Evolutionary conservation across 495 filamentous ascomycete species (phyloP).

Genomic region (Staphylotrichum tortipilum): DNA sequence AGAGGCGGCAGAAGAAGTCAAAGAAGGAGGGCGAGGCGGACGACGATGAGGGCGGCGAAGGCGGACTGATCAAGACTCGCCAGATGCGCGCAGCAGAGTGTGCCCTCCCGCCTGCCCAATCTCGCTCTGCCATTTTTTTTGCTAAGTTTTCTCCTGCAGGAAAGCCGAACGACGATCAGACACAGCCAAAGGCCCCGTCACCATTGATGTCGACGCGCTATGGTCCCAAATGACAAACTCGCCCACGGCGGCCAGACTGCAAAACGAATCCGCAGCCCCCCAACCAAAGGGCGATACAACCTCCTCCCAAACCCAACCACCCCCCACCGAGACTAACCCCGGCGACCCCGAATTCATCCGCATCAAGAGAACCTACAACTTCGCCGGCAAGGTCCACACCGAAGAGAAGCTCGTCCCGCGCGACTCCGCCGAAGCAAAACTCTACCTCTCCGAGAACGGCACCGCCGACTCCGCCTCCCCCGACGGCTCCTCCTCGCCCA

Average conservation of each 20-base stretch:
- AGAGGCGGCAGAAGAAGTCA: conserved; percentile 48
- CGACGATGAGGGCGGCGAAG: conserved; percentile 57
- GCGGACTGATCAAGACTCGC: conserved; percentile 77
- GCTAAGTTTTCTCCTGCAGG: conserved; percentile 34
- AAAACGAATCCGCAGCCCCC: conserved; percentile 2
- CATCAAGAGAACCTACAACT: conserved; percentile 83
- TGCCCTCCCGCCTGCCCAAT: neutral
- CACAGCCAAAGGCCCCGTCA: conserved; percentile 57
- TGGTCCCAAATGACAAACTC: conserved; percentile 71
- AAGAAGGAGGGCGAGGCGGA: conserved; percentile 39
- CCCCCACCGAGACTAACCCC: neutral
- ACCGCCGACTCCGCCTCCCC: conserved; percentile 12
- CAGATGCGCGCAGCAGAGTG: conserved; percentile 55
- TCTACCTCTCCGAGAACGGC: conserved; percentile 52
- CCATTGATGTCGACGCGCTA: conserved; percentile 79
- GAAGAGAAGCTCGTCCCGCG: conserved; percentile 73
- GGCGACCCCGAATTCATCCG: conserved; percentile 49
- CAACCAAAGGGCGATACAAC: conserved; percentile 10
- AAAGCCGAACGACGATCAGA: conserved; percentile 57
- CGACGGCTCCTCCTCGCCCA: conserved; percentile 18
- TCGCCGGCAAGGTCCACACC: conserved; percentile 77
- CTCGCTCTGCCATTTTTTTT: neutral
- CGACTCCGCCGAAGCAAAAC: conserved; percentile 71
- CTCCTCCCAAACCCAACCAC: conserved; percentile 17
- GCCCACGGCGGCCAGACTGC: neutral